Base-by-base conservation (phyloP, 805 yeast species). In the Kodamaea kakaduensis region DNA sequence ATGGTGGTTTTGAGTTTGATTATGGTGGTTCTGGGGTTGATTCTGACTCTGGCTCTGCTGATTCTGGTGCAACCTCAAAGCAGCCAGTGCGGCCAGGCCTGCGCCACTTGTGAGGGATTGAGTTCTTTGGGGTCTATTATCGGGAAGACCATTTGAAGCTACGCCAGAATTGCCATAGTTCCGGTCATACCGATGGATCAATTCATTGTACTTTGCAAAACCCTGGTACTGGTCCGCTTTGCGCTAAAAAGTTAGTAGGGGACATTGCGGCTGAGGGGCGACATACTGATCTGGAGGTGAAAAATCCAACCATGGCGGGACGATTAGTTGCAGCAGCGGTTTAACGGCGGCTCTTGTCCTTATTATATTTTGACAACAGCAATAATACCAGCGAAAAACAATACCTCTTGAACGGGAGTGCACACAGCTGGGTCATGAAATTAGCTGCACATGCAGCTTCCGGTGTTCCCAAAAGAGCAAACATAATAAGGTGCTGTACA, bases 31-130 rank as follows among this genome's bases (percentile, higher is more conserved):
- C 3, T 26, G 33, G 10, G 41, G 25, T 18, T 31, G 38, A 3
- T 15, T 23, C 12, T 25, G 44, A 5, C 25, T 18, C 10, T 22
- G 34, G 8, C 38, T 39, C 17, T 27, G 39, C 16, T 25, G 43
- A 21, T 26, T 43, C 24, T 46, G 52, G 44, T 64, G 70, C 40
- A 54, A 48, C 36, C 62, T 52, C 12, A 65, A 45, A 1, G 71
- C 71, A 1, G 69, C 70, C 31, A 52, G 41, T 0, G 71, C 72
- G 5, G 71, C 71, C 39, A 50, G 59, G 13, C 69, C 69, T 16
- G 71, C 71, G 16, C 54, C 50, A 26, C 19, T 26, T 33, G 52
- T 51, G 16, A 51, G 42, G 15, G 58, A 46, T 13, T 31, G 33
- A 2, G 33, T 20, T 9, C 35, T 15, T 13, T 20, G 12, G 21